phyloP scores from a whole-genome alignment of 345 rosid genomes.

The Brassica napus region Da-Ae NC_063438.1:6561001-6561500 shows the following conservation, averaged over 20 bases:
- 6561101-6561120: not conserved
- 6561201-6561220: constrained; percentile 32
- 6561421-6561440: constrained; percentile 23
- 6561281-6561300: constrained; percentile 11
- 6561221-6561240: constrained; percentile 32
- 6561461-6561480: constrained; percentile 28
- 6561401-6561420: constrained; percentile 33
- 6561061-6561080: constrained; percentile 20
- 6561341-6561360: constrained; percentile 29
- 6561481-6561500: constrained; percentile 20
- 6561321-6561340: constrained; percentile 7
- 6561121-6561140: not conserved
- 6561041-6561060: not conserved
- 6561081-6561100: constrained; percentile 6
- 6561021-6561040: constrained; percentile 27
- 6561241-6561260: constrained; percentile 12
- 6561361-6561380: constrained; percentile 37
- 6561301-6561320: not conserved
- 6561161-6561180: constrained; percentile 23
- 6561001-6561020: constrained; percentile 14
- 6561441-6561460: constrained; percentile 14
- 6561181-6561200: constrained; percentile 4
- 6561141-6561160: constrained; percentile 43
- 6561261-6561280: constrained; percentile 18
- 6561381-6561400: constrained; percentile 29